A percentile compares a stretch with the other conserved stretches of the same genome.
These are phyloP conservation scores for Fusarium sp. DNA, from an alignment of 2,329 filamentous ascomycete species.

Conservation along the genomic window DNA sequence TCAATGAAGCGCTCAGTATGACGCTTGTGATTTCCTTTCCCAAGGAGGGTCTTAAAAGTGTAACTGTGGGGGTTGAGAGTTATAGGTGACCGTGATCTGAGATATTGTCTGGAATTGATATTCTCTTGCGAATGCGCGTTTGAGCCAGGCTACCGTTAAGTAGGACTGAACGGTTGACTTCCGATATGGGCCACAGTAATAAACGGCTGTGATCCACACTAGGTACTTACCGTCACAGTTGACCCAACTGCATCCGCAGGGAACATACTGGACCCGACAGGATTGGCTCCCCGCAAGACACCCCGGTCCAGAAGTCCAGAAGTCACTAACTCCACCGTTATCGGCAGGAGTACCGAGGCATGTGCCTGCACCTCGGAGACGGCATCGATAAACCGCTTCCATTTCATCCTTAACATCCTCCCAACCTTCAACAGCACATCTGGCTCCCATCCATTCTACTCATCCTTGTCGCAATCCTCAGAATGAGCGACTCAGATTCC, in stretches of 20 bases:
- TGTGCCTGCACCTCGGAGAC: constrained; percentile 39
- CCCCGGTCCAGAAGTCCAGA: constrained; percentile 12
- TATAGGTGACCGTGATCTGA: constrained; percentile 11
- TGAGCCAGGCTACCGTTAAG: constrained; percentile 29
- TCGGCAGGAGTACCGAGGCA: constrained; percentile 44
- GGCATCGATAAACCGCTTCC: constrained; percentile 9
- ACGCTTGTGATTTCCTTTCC: not conserved
- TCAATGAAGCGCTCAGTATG: not conserved
- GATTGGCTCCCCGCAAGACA: constrained; percentile 18
- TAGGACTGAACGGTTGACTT: constrained; percentile 9
- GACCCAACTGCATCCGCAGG: not conserved
- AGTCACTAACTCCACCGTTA: constrained; percentile 36
- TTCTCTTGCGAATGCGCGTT: constrained; percentile 35
- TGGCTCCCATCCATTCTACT: not conserved
- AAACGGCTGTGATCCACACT: not conserved
- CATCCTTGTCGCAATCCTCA: not conserved
- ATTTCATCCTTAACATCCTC: constrained; percentile 1
- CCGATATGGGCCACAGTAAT: constrained; percentile 13
- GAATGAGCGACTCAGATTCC: constrained; percentile 52
- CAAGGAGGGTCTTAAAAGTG: not conserved
- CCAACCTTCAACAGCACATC: not conserved
- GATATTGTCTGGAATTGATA: constrained; percentile 37
- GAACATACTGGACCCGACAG: not conserved
- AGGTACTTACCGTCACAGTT: not conserved
- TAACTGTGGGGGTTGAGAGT: constrained; percentile 1